Evolutionary conservation across 768 basidiomycete genomes (phyloP), one percentile per base, ranked within the genome.

Genomic region (Boletus huronensis): DNA sequence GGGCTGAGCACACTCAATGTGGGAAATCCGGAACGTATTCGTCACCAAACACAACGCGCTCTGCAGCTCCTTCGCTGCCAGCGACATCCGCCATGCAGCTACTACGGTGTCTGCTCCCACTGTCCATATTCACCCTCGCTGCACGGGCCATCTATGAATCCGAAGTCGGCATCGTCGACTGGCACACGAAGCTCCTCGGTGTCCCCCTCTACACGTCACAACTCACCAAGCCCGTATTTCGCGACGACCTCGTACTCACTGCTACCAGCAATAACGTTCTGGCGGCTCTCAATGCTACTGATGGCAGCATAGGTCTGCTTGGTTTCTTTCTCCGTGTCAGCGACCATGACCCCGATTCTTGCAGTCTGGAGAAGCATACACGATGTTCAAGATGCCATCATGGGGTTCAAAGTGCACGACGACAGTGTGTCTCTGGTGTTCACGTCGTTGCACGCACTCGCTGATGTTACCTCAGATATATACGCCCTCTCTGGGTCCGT

Each of bases 151-250:
- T 88, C 32, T 85, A 89, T 55, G 79, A 88, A 64, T 80, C 85
- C 23, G 88, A 93, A 53, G 88, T 83, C 51, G 90, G 90, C 41
- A 73, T 88, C 41, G 79, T 94, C 42, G 93, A 96, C 75, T 98
- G 94, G 94, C 81, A 97, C 70, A 88, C 83, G 61, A 70, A 77
- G 14, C 79, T 88, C 28, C 74, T 92, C 52, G 94, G 94, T 16
- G 79, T 87, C 5, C 90, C 92, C 0, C 75, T 85, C 4, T 69
- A 78, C 32, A 72, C 76, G 9, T 76, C 82, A 3, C 66, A 61
- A 0, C 64, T 76, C 17, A 81, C 80, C 1, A 75, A 85, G 6
- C 92, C 93, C 0, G 68, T 76, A 9, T 84, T 93, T 59, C 80
- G 82, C 58, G 66, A 75, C 54, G 82, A 76, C 56, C 57, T 85